Evolutionary conservation across 768 basidiomycete species (phyloP), one percentile per base, ranked within the genome.

Genomic region (Myochromella boudieri): DNA sequence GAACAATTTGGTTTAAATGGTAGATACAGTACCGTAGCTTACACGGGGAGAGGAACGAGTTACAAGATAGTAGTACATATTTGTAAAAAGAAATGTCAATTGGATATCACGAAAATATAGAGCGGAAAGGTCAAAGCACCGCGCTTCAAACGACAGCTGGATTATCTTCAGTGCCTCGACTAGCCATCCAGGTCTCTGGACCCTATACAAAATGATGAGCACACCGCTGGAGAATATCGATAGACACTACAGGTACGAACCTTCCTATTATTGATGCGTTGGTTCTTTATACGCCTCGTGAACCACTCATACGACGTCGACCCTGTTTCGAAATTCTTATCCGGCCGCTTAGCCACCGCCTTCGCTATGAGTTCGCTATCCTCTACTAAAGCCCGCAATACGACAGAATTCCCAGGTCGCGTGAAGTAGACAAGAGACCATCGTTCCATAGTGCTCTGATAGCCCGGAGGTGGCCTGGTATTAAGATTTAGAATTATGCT

Each of bases 361-460:
- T 60, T 64, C 0, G 78, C 75, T 12, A 86, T 75, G 2, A 76
- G 45, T 0, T 67, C 53, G 46, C 83, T 85, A 6, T 77, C 69
- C 22, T 80, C 72, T 0, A 68, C 62, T 4, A 85, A 63, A 2
- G 84, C 75, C 6, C 70, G 72, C 6, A 86, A 74, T 1, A 71
- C 47, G 28, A 74, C 65, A 1, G 70, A 68, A 57, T 84, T 74
- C 6, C 76, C 78, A 0, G 84, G 84, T 17, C 86, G 71, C 0
- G 76, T 80, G 65, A 87, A 86, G 63, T 77, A 87, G 0, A 84
- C 84, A 9, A 86, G 64, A 4, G 85, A 87, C 77, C 81, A 86
- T 7, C 85, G 72, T 26, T 77, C 77, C 24, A 70, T 60, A 6
- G 68, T 59, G 1, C 66, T 65, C 60, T 89, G 86, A 3, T 62